Evolutionary conservation across 495 filamentous ascomycete genomes (phyloP), one percentile per base, ranked within the genome.

Genomic region (Trichodelitschia bisporula): DNA sequence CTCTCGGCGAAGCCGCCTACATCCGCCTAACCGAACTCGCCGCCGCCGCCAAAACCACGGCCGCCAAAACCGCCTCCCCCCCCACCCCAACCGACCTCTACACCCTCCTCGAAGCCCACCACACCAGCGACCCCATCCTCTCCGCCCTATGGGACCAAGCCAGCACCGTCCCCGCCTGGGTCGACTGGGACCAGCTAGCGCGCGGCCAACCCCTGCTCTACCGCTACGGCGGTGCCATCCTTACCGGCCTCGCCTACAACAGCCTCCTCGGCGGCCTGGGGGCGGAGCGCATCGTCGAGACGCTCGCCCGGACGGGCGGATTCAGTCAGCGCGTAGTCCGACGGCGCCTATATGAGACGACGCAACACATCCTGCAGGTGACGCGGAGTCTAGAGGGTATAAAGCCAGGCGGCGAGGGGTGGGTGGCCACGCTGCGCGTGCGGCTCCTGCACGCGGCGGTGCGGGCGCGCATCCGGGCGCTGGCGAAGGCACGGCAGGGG

Each of bases 161-260:
- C 29, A 72, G 68, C 39, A 69, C 62, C 1, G 48, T 80, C 13
- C 79, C 77, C 0, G 50, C 58, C 10, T 89, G 77, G 77, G 78
- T 89, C 1, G 67, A 80, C 46, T 86, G 75, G 76, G 57, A 61
- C 6, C 75, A 80, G 43, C 72, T 90, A 38, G 51, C 60, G 37
- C 51, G 75, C 40, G 73, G 67, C 0, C 73, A 78, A 44, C 56
- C 65, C 28, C 51, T 54, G 4, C 53, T 52, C 32, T 50, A 57
- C 31, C 39, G 78, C 13, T 86, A 84, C 44, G 72, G 66, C 14
- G 66, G 62, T 12, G 62, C 72, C 3, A 64, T 61, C 19, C 42
- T 73, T 10, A 66, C 57, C 4, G 61, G 68, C 15, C 51, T 78
- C 2, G 61, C 71, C 29, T 77, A 70, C 40, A 58, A 72, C 26